Conservation (phyloP, 2,329 filamentous ascomycete species). For the Colletotrichum destructivum region DNA sequence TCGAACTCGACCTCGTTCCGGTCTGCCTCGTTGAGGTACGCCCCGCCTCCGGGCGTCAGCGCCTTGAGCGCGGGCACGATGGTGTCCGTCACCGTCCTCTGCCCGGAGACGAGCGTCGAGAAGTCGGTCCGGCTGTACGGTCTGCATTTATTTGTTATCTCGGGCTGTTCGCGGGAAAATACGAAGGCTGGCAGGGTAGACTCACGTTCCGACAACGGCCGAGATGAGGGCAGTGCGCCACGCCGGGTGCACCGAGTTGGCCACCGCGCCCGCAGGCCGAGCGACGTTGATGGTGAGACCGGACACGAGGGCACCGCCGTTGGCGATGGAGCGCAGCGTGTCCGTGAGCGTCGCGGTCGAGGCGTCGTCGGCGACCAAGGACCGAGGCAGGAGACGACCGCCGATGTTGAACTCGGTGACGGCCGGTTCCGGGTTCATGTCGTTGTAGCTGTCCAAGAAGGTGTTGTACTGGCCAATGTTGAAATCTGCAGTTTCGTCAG, state of each 20-base stretch:
- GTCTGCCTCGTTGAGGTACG: constrained; percentile 68
- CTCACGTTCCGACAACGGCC: constrained; percentile 39
- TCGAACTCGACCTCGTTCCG: constrained; percentile 62
- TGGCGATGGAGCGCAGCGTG: constrained; percentile 14
- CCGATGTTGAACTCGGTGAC: constrained; percentile 41
- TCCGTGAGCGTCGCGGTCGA: constrained; percentile 3
- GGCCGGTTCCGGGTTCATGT: constrained; percentile 40
- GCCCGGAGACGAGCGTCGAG: constrained; percentile 30
- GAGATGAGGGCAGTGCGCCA: constrained; percentile 44
- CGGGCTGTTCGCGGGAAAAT: neutral
- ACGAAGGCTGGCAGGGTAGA: neutral
- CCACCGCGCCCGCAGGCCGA: constrained; percentile 11
- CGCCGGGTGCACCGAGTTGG: constrained; percentile 45
- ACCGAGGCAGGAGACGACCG: constrained; percentile 32
- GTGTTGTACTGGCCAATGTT: constrained; percentile 49
- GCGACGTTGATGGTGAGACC: constrained; percentile 36
- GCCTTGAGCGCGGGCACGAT: constrained; percentile 27
- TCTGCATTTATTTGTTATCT: neutral
- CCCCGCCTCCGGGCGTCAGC: constrained; percentile 56
- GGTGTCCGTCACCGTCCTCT: constrained; percentile 23
- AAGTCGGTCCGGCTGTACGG: constrained; percentile 32
- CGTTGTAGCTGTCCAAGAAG: constrained; percentile 44
- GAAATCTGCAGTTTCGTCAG: constrained; percentile 13
- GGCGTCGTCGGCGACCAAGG: constrained; percentile 28
- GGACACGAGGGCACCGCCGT: constrained; percentile 29